These are phyloP conservation scores for Naematelia encephala DNA, from an alignment of 768 basidiomycete genomes.

Conservation along the genomic window DNA sequence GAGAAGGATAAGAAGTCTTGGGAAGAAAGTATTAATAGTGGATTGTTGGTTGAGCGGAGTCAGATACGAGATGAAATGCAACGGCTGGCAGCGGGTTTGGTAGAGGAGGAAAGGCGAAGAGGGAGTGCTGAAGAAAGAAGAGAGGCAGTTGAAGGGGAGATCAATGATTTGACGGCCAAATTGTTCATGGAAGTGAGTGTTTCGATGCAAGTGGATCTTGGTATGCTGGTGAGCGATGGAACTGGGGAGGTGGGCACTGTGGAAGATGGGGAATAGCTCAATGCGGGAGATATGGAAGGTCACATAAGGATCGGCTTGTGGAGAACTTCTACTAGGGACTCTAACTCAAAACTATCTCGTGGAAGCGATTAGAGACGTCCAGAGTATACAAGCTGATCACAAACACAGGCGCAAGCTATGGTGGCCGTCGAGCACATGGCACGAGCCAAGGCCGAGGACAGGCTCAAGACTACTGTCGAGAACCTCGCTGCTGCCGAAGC, in stretches of 20 bases:
- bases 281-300: too few relatives aligned
- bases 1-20: constrained; percentile 83
- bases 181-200: constrained; percentile 62
- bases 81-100: constrained; percentile 89
- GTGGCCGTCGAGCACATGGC: constrained; percentile 83
- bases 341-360: too few relatives aligned
- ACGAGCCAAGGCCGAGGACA: constrained; percentile 67
- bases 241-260: too few relatives aligned
- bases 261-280: too few relatives aligned
- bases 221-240: neutral
- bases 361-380: too few relatives aligned
- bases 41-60: constrained; percentile 82
- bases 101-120: constrained; percentile 85
- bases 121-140: constrained; percentile 85
- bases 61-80: constrained; percentile 89
- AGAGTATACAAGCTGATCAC: too few relatives aligned
- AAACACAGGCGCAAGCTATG: constrained; percentile 86
- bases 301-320: too few relatives aligned
- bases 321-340: too few relatives aligned
- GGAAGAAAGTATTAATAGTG: constrained; percentile 82
- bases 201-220: neutral
- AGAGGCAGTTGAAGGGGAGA: constrained; percentile 80
- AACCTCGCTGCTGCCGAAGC: constrained; percentile 81
- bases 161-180: constrained; percentile 86
- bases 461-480: constrained; percentile 70